phyloP scores from a whole-genome alignment of 2,329 filamentous ascomycete genomes.

The Tolypocladium pustulatum region DNA sequence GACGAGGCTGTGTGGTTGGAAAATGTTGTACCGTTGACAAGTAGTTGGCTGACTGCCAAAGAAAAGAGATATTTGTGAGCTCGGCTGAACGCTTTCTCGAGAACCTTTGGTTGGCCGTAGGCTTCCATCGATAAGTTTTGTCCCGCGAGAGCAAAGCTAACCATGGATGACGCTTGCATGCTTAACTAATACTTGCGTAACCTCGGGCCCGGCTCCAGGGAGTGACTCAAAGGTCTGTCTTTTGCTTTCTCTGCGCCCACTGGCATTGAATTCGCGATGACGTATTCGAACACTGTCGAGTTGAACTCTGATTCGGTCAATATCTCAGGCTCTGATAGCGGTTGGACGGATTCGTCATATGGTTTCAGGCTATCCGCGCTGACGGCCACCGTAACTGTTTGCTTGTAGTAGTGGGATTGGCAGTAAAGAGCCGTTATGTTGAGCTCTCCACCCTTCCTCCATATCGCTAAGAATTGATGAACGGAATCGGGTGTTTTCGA shows the following conservation, averaged over 20 bases:
- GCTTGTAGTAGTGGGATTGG: conserved; percentile 31
- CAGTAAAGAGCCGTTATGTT: conserved; percentile 30
- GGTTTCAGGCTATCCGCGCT: conserved; percentile 5
- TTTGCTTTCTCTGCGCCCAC: not conserved
- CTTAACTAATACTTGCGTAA: no score
- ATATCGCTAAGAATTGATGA: conserved; percentile 27
- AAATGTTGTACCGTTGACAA: conserved; percentile 11
- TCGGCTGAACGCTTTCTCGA: conserved; percentile 9
- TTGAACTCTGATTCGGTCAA: conserved; percentile 21
- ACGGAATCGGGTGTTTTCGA: conserved; percentile 11
- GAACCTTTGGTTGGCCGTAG: conserved; percentile 1
- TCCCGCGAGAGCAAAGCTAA: conserved; percentile 19
- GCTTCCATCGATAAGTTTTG: not conserved
- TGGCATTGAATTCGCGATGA: conserved; percentile 16
- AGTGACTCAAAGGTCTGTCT: not conserved
- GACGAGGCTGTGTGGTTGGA: conserved; percentile 2
- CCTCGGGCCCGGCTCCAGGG: not conserved
- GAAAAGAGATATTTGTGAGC: conserved; percentile 23
- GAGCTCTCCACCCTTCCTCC: conserved; percentile 3
- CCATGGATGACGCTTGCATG: conserved; percentile 12
- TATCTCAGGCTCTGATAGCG: conserved; percentile 1
- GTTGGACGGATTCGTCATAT: not conserved
- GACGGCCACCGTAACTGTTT: conserved; percentile 30
- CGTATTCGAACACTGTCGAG: conserved; percentile 20
- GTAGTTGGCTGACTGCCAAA: conserved; percentile 6